phyloP scores from a whole-genome alignment of 2,329 filamentous ascomycete genomes.

The Beauveria bassiana region DNA sequence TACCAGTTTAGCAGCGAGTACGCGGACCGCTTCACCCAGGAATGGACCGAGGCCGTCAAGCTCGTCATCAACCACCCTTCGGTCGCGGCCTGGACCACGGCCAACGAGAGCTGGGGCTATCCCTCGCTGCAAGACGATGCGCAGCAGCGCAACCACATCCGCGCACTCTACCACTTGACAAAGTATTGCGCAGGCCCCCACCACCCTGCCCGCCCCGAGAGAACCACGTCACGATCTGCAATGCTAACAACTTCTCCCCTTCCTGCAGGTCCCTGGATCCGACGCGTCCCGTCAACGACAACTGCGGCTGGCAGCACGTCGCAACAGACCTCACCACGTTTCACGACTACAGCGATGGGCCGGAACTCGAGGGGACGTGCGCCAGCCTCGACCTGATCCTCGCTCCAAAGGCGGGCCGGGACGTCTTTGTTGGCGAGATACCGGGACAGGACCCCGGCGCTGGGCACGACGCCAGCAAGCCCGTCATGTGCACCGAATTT shows the following conservation, averaged over 20 bases:
- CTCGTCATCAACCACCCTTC: slow-evolving; percentile 59
- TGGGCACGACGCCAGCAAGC: too few relatives aligned
- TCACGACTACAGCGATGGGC: too few relatives aligned
- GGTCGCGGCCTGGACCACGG: slow-evolving; percentile 58
- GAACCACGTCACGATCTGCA: too few relatives aligned
- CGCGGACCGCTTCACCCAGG: slow-evolving; percentile 51
- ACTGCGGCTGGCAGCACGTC: slow-evolving; percentile 66
- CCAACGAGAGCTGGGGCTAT: slow-evolving; percentile 60
- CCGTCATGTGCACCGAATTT: too few relatives aligned
- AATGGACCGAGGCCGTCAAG: slow-evolving; percentile 56
- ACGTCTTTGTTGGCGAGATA: too few relatives aligned
- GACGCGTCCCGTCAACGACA: slow-evolving; percentile 60
- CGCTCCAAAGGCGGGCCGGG: too few relatives aligned
- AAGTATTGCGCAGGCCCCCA: slow-evolving; percentile 33
- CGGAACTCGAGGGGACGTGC: too few relatives aligned
- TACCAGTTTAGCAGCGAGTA: slow-evolving; percentile 38
- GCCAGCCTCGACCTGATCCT: too few relatives aligned
- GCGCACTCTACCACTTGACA: slow-evolving; percentile 55
- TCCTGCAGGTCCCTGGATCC: slow-evolving; percentile 43
- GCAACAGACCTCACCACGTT: slow-evolving; percentile 13
- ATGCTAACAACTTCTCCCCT: too few relatives aligned
- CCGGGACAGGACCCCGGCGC: too few relatives aligned
- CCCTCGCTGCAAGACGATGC: slow-evolving; percentile 46
- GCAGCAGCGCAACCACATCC: slow-evolving; percentile 56
- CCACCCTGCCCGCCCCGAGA: too few relatives aligned